A percentile compares a stretch with the other conserved stretches of the same genome.
Conservation (phyloP, 2,329 filamentous ascomycete species). For the Apiospora pterosperma region DNA sequence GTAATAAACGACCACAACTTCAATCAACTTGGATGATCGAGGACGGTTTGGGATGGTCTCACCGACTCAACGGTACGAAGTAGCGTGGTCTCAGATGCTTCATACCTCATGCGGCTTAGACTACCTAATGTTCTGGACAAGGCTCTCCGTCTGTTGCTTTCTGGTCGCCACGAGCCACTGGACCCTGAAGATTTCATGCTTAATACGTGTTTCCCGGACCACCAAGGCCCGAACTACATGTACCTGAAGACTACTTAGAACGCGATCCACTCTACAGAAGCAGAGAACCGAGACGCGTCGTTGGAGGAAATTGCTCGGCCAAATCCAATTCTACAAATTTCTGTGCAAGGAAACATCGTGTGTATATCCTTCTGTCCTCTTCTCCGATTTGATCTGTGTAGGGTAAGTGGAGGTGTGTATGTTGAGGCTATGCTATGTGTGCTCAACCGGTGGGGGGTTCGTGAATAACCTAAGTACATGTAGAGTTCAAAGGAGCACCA, state of each 20-base stretch:
- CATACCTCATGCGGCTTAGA: background rate
- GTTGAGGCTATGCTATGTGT: background rate
- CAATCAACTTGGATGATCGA: background rate
- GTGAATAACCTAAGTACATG: background rate
- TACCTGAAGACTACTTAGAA: background rate
- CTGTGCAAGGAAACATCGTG: background rate
- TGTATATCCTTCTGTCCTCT: background rate
- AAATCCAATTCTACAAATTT: background rate
- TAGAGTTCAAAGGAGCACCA: background rate
- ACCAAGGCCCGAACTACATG: background rate
- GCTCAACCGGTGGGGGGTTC: background rate
- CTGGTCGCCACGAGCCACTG: background rate
- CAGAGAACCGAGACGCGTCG: background rate
- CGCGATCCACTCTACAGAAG: background rate
- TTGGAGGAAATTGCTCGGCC: constrained; percentile 1
- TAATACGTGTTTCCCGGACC: background rate
- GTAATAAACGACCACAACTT: background rate
- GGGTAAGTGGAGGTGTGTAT: background rate
- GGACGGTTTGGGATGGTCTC: background rate
- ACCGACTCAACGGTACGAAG: background rate
- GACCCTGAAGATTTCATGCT: constrained; percentile 2
- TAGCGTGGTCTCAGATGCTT: background rate
- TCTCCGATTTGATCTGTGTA: background rate
- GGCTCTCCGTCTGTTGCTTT: background rate
- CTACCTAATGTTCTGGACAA: background rate